Percentiles rank a stretch among this genome's conserved stretches.
Conservation (phyloP, 768 basidiomycete genomes). For the Termitomyces sp. region DNA sequence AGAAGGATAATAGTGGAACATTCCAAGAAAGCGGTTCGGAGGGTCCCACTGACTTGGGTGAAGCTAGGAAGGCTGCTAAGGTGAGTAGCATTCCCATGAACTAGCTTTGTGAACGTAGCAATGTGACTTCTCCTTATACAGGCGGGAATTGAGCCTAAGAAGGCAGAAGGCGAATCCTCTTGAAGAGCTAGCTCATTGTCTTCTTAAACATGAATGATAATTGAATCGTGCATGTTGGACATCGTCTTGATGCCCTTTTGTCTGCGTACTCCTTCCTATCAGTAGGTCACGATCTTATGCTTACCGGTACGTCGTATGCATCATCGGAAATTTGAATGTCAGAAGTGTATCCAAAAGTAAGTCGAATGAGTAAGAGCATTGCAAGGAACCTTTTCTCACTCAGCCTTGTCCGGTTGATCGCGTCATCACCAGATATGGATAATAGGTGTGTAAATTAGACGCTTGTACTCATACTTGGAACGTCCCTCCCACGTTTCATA, state of each 20-base stretch:
- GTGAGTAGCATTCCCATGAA: constrained; percentile 19
- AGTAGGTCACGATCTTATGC: no score
- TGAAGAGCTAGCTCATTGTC: constrained; percentile 3
- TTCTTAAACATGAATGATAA: background rate
- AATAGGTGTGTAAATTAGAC: background rate
- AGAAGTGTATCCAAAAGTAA: background rate
- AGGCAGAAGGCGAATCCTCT: constrained; percentile 15
- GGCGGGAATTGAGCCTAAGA: constrained; percentile 27
- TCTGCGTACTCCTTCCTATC: background rate
- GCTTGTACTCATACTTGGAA: background rate
- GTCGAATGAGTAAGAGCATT: background rate
- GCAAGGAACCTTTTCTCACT: no score
- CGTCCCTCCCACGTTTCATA: background rate
- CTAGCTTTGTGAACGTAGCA: background rate
- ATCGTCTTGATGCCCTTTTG: background rate
- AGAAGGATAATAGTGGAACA: constrained; percentile 14
- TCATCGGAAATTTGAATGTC: background rate
- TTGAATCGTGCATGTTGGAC: background rate
- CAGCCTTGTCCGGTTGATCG: no score
- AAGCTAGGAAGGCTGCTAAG: constrained; percentile 24
- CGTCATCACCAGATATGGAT: background rate
- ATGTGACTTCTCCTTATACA: constrained; percentile 5
- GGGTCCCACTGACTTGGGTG: constrained; percentile 24
- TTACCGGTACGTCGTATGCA: background rate
- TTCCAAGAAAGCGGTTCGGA: constrained; percentile 22